Evolutionary conservation across 805 yeast species (phyloP).

Genomic region (Ogataea nonfermentans): DNA sequence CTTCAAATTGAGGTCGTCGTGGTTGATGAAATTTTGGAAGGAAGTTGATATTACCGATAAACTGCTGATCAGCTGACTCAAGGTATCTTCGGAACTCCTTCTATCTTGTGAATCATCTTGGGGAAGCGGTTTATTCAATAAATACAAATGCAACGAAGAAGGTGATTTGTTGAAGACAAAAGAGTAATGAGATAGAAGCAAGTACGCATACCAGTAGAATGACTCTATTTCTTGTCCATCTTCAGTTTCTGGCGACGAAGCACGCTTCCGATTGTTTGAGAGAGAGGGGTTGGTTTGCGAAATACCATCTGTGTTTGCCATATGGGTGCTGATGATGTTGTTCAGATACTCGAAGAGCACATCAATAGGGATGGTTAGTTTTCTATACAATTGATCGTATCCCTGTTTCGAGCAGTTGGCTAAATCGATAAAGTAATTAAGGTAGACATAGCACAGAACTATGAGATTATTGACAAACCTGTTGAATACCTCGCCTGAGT

Average conservation of each 20-base stretch:
- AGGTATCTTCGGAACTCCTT: constrained; percentile 12
- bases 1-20: constrained; percentile 19
- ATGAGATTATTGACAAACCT: constrained; percentile 47
- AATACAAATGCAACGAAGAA: constrained; percentile 36
- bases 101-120: constrained; percentile 16
- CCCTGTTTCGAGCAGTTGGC: constrained; percentile 15
- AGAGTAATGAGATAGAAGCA: constrained; percentile 44
- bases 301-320: constrained; percentile 32
- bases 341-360: constrained; percentile 49
- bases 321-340: constrained; percentile 43
- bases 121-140: constrained; percentile 31
- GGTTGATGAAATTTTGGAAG: constrained; percentile 18
- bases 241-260: neutral
- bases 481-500: constrained; percentile 28
- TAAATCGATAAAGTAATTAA: constrained; percentile 38
- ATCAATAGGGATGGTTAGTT: constrained; percentile 39
- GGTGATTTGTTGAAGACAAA: constrained; percentile 40
- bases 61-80: constrained; percentile 25
- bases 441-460: constrained; percentile 42
- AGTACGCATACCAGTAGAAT: constrained; percentile 48
- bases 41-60: constrained; percentile 28
- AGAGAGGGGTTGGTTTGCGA: neutral
- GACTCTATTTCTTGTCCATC: constrained; percentile 18
- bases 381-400: constrained; percentile 14
- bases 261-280: constrained; percentile 1